These are phyloP conservation scores for Silene noctiflora DNA, from an alignment of 179 eudicot genomes.

Conservation along the genomic window DNA sequence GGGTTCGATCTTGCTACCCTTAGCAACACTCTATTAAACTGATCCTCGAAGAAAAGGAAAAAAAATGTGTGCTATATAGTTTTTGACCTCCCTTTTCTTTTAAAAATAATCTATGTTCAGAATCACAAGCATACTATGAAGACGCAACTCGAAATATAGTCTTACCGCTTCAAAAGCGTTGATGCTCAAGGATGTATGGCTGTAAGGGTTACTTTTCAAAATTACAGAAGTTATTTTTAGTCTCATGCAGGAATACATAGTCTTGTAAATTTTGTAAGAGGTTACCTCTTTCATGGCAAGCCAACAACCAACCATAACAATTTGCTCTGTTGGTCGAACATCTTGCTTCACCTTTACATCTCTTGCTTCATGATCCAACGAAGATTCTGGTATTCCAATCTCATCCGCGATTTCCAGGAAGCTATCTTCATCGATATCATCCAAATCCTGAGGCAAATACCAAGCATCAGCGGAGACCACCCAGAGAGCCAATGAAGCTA, in stretches of 20 bases:
- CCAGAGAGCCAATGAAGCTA: constrained; percentile 89
- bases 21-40: not conserved
- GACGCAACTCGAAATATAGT: not conserved
- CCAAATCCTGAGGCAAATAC: constrained; percentile 80
- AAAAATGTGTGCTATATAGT: too few relatives aligned
- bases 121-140: not conserved
- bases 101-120: too few relatives aligned
- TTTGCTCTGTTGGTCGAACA: constrained; percentile 61
- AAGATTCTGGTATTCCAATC: constrained; percentile 28
- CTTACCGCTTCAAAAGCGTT: not conserved
- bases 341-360: constrained; percentile 35
- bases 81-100: too few relatives aligned
- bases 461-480: constrained; percentile 96
- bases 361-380: constrained; percentile 33
- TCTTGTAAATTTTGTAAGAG: not conserved
- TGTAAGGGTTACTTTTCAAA: too few relatives aligned
- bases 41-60: too few relatives aligned
- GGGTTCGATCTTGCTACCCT: not conserved
- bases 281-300: constrained; percentile 99
- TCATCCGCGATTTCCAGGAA: constrained; percentile 48
- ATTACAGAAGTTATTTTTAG: not conserved
- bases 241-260: constrained; percentile 4
- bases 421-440: constrained; percentile 62
- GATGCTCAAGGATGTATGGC: not conserved
- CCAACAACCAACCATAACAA: constrained; percentile 99